phyloP scores from a whole-genome alignment of 371 early-diverging fungal genomes.

The Mucor ambiguus region DNA sequence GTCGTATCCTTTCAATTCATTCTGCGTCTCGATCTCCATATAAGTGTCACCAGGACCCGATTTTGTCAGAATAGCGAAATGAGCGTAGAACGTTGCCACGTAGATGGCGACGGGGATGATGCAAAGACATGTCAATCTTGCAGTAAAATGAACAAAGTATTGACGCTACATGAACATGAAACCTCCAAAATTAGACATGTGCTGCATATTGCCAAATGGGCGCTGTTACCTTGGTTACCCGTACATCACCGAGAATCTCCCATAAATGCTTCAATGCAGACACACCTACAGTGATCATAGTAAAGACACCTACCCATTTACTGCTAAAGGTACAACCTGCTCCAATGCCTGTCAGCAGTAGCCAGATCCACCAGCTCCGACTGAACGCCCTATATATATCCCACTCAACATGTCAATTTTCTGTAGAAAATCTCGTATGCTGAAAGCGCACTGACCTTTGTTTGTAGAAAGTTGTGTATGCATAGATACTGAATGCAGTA shows the following conservation, averaged over 20 bases:
- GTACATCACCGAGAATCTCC: slow-evolving; percentile 77
- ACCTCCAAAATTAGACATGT: not conserved
- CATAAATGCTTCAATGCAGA: slow-evolving; percentile 89
- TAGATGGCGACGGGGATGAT: slow-evolving; percentile 85
- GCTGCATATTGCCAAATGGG: not conserved
- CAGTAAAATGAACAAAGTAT: slow-evolving; percentile 63
- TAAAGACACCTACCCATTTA: slow-evolving; percentile 95
- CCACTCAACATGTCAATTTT: slow-evolving; percentile 1
- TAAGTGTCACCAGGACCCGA: slow-evolving; percentile 93
- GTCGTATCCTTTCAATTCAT: slow-evolving; percentile 75
- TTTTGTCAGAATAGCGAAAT: slow-evolving; percentile 74
- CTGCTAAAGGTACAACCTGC: slow-evolving; percentile 70
- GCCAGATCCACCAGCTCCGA: slow-evolving; percentile 73
- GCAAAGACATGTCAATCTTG: slow-evolving; percentile 78
- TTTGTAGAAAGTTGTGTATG: slow-evolving; percentile 80
- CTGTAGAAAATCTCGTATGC: not conserved
- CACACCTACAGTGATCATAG: slow-evolving; percentile 82
- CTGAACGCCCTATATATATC: slow-evolving; percentile 54
- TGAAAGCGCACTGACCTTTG: slow-evolving; percentile 29
- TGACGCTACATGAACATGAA: slow-evolving; percentile 42
- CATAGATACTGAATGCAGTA: slow-evolving; percentile 69
- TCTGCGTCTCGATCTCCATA: slow-evolving; percentile 89
- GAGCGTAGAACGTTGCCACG: slow-evolving; percentile 81
- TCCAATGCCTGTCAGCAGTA: slow-evolving; percentile 70
- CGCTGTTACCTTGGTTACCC: slow-evolving; percentile 50